Conservation (phyloP, 495 filamentous ascomycete species). For the Tricharina praecox region DNA sequence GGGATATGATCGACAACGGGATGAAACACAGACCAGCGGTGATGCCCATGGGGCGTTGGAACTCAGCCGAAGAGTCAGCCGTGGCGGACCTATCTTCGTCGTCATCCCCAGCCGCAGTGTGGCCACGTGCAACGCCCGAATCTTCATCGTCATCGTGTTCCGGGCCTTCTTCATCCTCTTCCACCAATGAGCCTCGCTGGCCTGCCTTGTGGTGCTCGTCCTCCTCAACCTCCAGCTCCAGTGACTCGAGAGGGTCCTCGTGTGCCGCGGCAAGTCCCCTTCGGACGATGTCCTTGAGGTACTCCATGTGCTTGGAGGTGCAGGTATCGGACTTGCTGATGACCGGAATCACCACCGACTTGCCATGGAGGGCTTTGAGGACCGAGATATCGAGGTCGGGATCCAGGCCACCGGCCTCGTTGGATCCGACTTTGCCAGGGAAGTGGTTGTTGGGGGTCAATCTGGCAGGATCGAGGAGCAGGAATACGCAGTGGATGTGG, state of each 20-base stretch:
- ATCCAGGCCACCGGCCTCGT: conserved; percentile 56
- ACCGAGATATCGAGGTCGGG: conserved; percentile 84
- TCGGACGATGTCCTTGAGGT: conserved; percentile 81
- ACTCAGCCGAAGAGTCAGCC: not conserved
- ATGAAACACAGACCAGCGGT: conserved; percentile 38
- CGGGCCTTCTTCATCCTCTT: conserved; percentile 16
- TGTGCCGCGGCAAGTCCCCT: conserved; percentile 68
- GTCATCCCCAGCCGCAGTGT: conserved; percentile 12
- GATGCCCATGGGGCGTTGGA: not conserved
- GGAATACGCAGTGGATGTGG: conserved; percentile 90
- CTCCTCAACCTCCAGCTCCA: conserved; percentile 61
- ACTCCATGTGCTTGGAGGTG: conserved; percentile 80
- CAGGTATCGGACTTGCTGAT: conserved; percentile 96
- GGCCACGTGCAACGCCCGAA: not conserved
- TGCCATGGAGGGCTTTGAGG: conserved; percentile 71
- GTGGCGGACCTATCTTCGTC: conserved; percentile 33
- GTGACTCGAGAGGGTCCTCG: conserved; percentile 73
- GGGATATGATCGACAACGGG: conserved; percentile 84
- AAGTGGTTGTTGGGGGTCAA: conserved; percentile 44
- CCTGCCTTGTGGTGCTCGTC: conserved; percentile 34
- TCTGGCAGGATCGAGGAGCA: conserved; percentile 75
- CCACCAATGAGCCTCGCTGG: conserved; percentile 19
- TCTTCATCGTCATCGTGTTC: conserved; percentile 2
- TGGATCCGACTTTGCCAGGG: conserved; percentile 22
- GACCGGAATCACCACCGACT: conserved; percentile 89